Evolutionary conservation across 352 stramenopile species (phyloP).

Genomic region (Phytophthora sp.): DNA sequence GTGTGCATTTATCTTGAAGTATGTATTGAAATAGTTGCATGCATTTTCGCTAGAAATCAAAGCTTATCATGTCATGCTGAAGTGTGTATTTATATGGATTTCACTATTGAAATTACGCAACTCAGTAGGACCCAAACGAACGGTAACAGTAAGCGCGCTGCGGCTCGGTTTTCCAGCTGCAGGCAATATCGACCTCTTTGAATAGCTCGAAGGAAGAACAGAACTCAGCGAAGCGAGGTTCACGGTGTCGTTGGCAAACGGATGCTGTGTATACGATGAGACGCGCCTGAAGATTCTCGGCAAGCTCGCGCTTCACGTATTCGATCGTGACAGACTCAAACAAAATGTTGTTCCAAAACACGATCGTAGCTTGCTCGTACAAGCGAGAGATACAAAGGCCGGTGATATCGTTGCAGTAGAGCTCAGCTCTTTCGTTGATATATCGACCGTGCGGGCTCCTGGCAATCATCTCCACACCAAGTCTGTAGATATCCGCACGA

Average conservation of each 20-base stretch:
- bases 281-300: background rate
- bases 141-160: too few species aligned
- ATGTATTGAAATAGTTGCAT: background rate
- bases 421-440: too few species aligned
- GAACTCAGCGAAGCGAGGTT: background rate
- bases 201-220: slow-evolving; percentile 1
- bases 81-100: slow-evolving; percentile 7
- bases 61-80: background rate
- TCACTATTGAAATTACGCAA: slow-evolving; percentile 5
- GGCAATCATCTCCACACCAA: too few species aligned
- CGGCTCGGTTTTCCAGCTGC: slow-evolving; percentile 4
- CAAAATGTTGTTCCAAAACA: slow-evolving; percentile 12
- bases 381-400: too few species aligned
- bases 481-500: too few species aligned
- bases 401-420: too few species aligned
- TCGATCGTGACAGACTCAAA: background rate
- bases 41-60: background rate
- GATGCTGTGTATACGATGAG: background rate
- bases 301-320: background rate
- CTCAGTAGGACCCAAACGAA: background rate
- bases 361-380: slow-evolving; percentile 6
- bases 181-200: background rate
- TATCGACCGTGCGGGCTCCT: too few species aligned
- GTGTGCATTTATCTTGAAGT: too few species aligned
- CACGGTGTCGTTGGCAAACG: background rate